Evolutionary conservation across 2,329 filamentous ascomycete genomes (phyloP).

Genomic region (Parasarocladium wereldwijsianum): DNA sequence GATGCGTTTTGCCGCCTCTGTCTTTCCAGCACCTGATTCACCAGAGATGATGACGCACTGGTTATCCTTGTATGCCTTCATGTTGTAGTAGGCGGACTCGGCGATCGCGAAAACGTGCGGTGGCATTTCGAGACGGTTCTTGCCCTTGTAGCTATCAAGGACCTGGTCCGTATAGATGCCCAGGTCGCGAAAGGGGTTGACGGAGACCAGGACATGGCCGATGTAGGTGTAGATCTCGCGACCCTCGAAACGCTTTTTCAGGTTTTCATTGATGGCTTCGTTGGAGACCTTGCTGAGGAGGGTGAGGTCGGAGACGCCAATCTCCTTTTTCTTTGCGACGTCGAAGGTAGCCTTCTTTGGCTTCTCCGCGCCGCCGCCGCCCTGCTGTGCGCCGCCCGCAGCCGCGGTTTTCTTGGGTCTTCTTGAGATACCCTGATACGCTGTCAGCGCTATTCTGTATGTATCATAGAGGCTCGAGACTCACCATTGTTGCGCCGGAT

Average conservation of each 20-base stretch:
- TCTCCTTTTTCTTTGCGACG: slow-evolving; percentile 96
- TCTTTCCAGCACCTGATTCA: slow-evolving; percentile 96
- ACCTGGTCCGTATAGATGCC: slow-evolving; percentile 96
- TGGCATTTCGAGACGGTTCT: slow-evolving; percentile 89
- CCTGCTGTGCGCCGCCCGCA: slow-evolving; percentile 22
- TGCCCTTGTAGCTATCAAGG: slow-evolving; percentile 85
- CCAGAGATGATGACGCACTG: slow-evolving; percentile 99
- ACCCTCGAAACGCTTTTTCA: slow-evolving; percentile 97
- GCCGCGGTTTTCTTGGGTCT: slow-evolving; percentile 25
- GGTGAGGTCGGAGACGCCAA: slow-evolving; percentile 94
- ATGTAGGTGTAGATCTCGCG: slow-evolving; percentile 99
- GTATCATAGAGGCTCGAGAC: neutral
- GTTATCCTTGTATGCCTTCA: slow-evolving; percentile 98
- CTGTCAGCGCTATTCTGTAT: neutral
- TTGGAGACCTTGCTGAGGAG: slow-evolving; percentile 97
- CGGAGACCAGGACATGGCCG: slow-evolving; percentile 96
- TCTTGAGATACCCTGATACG: slow-evolving; percentile 21
- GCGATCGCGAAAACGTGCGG: slow-evolving; percentile 97
- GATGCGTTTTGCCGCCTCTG: slow-evolving; percentile 92
- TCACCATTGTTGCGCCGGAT: neutral
- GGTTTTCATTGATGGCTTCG: slow-evolving; percentile 96
- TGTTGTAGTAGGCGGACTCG: slow-evolving; percentile 95
- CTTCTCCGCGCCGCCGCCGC: slow-evolving; percentile 34
- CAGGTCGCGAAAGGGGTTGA: slow-evolving; percentile 94
- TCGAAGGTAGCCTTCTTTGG: slow-evolving; percentile 96